Evolutionary conservation across 768 basidiomycete genomes (phyloP).

Genomic region (Termitomyces sp.): DNA sequence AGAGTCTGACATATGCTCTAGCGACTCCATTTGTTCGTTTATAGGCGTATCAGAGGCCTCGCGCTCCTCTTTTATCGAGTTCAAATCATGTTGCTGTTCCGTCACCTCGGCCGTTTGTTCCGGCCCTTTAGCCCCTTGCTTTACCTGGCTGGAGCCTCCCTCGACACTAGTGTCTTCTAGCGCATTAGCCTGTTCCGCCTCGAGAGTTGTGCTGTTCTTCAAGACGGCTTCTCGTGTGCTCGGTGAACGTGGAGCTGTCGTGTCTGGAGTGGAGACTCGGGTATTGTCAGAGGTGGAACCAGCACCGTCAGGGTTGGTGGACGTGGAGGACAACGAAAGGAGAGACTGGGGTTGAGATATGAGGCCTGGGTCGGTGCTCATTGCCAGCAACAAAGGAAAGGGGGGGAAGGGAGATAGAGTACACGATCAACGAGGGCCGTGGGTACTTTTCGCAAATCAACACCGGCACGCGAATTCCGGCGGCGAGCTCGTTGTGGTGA

Average conservation of each 20-base stretch:
- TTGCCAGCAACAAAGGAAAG: conserved; percentile 32
- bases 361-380: conserved; percentile 40
- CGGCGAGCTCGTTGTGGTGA: background rate
- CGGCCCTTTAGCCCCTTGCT: conserved; percentile 14
- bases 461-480: conserved; percentile 10
- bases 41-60: conserved; percentile 31
- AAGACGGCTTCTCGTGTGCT: conserved; percentile 9
- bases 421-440: conserved; percentile 32
- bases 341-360: conserved; percentile 25
- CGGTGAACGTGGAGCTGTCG: conserved; percentile 10
- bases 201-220: conserved; percentile 3
- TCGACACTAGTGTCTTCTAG: background rate
- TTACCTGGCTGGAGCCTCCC: background rate
- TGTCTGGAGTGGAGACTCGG: conserved; percentile 13
- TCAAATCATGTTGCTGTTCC: conserved; percentile 15
- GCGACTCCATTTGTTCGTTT: conserved; percentile 41
- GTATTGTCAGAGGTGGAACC: conserved; percentile 19
- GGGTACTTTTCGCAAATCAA: conserved; percentile 34
- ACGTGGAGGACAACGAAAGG: conserved; percentile 24
- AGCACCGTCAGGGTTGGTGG: conserved; percentile 26
- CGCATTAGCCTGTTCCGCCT: background rate
- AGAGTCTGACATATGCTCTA: conserved; percentile 40
- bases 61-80: conserved; percentile 32
- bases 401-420: conserved; percentile 19
- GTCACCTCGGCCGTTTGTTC: conserved; percentile 16